Base-by-base conservation (phyloP, 2,329 filamentous ascomycete species). In the Chrysoporthe puriensis region DNA sequence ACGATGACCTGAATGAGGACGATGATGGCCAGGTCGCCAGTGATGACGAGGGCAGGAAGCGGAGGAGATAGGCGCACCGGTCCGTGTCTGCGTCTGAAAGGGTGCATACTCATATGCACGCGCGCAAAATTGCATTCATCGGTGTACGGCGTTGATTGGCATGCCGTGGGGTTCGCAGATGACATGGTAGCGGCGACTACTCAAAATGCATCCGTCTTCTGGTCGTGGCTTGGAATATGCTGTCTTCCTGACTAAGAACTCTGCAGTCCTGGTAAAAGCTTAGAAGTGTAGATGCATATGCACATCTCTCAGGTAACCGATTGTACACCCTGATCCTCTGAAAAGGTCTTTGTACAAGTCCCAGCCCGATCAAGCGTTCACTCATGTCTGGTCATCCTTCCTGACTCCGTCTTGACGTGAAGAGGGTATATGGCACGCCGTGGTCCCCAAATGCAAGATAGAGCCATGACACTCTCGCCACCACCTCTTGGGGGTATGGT, bases 11-110 rank as follows among this genome's bases (percentile, higher is more conserved):
- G 62, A 85, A 84, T 54, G 83, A 32, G 8, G 36, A 44, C 34
- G 87, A 86, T 63, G 83, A 81, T 4, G 82, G 74, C 18, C 82
- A 82, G 68, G 79, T 75, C 54, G 83, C 85, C 63, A 84, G 80
- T 67, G 83, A 82, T 72, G 81, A 83, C 67, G 79, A 74, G 64
- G 72, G 77, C 69, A 81, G 79, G 72, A 79, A 75, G 72, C 75
- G 75, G 62, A 81, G 74, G 74, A 77, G 77, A 66, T 78, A 69
- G 70, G 9, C n/a, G 14, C 2, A 21, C 46, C n/a, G n/a, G 44
- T 56, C 36, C n/a, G 18, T 21, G n/a, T 34, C 14, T 48, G 9
- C 1, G 56, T 6, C 14, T 8, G 26, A 52, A 14, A n/a, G 43
- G 34, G 40, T 32, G 21, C 21, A 26, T 36, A 42, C 26, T 34